Conservation (phyloP, 2,329 filamentous ascomycete genomes). For the Aspergillus texensis region DNA sequence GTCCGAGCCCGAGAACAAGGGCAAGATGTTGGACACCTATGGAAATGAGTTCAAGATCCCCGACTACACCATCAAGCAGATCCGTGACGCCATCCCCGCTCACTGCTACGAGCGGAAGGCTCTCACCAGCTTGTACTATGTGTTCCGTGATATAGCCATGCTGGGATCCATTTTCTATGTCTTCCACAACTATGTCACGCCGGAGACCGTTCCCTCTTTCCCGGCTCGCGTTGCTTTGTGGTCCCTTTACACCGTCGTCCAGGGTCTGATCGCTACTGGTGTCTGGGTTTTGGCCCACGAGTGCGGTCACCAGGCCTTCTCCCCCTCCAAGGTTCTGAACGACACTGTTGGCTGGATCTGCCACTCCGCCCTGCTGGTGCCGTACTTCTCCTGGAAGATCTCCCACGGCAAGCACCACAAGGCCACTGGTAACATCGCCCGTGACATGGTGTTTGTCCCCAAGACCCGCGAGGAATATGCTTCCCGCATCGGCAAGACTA, state of each 20-base stretch:
- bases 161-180: constrained; percentile 79
- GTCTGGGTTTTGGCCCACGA: constrained; percentile 97
- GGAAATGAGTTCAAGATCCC: constrained; percentile 93
- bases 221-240: constrained; percentile 67
- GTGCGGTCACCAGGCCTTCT: constrained; percentile 97
- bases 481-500: constrained; percentile 69
- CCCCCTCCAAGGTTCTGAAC: constrained; percentile 85
- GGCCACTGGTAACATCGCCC: constrained; percentile 93
- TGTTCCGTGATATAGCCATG: constrained; percentile 75
- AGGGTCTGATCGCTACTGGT: constrained; percentile 91
- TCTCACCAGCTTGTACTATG: constrained; percentile 74
- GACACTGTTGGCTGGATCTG: constrained; percentile 90
- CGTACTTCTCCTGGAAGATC: constrained; percentile 99
- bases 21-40: constrained; percentile 82
- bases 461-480: constrained; percentile 84
- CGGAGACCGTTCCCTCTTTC: constrained; percentile 74
- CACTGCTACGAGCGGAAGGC: constrained; percentile 94
- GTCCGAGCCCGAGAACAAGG: constrained; percentile 61
- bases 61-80: constrained; percentile 96
- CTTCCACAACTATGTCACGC: constrained; percentile 87
- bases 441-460: constrained; percentile 99
- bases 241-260: constrained; percentile 73
- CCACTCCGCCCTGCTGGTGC: constrained; percentile 86
- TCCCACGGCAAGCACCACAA: constrained; percentile 99
- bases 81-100: constrained; percentile 93